A percentile compares a stretch with the other conserved stretches of the same genome.
Evolutionary conservation across 108 stramenopile genomes (phyloP).

Genomic region (Pseudonitzschia pungens): DNA sequence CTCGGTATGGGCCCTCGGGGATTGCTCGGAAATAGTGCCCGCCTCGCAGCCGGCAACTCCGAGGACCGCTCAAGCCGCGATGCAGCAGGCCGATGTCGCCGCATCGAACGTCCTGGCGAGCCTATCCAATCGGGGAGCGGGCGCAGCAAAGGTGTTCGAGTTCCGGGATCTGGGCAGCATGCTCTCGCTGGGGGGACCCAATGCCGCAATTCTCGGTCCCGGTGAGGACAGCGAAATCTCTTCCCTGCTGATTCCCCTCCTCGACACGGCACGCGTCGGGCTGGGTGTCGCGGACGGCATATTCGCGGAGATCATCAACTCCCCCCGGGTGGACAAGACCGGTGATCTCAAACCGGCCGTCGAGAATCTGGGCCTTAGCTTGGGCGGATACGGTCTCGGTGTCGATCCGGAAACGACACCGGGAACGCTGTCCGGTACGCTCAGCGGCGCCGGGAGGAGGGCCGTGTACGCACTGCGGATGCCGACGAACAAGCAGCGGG

Average conservation of each 20-base stretch:
- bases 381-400: conserved; percentile 53
- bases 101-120: conserved; percentile 53
- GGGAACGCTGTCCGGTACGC: conserved; percentile 46
- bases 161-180: conserved; percentile 76
- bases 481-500: conserved; percentile 64
- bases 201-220: conserved; percentile 59
- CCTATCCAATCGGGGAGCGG: conserved; percentile 15
- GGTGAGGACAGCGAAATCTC: conserved; percentile 12
- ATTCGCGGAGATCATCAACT: conserved; percentile 12
- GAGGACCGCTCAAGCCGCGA: conserved; percentile 64
- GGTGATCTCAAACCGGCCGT: conserved; percentile 5
- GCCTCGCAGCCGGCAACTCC: conserved; percentile 4
- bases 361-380: conserved; percentile 30
- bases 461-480: conserved; percentile 77
- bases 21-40: conserved; percentile 29
- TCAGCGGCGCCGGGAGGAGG: conserved; percentile 40
- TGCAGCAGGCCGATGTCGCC: conserved; percentile 64
- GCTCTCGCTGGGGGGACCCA: conserved; percentile 60
- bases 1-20: conserved; percentile 31
- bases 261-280: conserved; percentile 27
- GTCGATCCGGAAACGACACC: conserved; percentile 60
- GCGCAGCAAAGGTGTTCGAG: conserved; percentile 35
- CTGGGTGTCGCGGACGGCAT: conserved; percentile 24
- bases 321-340: conserved; percentile 2
- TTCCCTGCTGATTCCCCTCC: conserved; percentile 23